Percentiles rank a stretch among this genome's conserved stretches.
Conservation (phyloP, 768 basidiomycete genomes). For the Lyophyllum shimeji region DNA sequence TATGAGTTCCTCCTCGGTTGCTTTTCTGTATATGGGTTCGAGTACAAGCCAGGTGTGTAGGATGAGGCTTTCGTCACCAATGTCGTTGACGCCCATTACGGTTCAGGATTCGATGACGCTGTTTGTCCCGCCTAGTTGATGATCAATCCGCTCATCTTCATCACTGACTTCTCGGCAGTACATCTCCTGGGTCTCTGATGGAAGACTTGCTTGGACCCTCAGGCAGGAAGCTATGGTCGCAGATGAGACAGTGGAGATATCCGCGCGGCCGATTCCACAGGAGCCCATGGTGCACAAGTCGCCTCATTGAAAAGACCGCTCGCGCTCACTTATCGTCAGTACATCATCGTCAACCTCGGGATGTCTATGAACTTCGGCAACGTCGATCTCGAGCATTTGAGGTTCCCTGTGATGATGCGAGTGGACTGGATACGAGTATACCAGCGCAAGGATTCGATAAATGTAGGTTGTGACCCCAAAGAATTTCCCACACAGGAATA, state of each 20-base stretch:
- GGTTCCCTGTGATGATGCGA: conserved; percentile 72
- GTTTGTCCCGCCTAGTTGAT: conserved; percentile 37
- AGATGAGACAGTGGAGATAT: conserved; percentile 55
- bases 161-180: conserved; percentile 42
- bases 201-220: conserved; percentile 67
- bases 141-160: neutral
- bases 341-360: conserved; percentile 83
- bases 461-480: conserved; percentile 83
- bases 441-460: conserved; percentile 66
- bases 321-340: conserved; percentile 40
- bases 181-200: conserved; percentile 75
- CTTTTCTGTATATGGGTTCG: conserved; percentile 75
- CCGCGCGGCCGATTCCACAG: conserved; percentile 68
- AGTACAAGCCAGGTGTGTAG: conserved; percentile 65
- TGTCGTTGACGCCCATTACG: neutral
- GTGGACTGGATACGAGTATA: conserved; percentile 93
- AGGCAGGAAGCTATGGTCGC: conserved; percentile 60
- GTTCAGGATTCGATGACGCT: conserved; percentile 47
- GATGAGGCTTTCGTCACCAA: neutral
- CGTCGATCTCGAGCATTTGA: conserved; percentile 69
- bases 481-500: conserved; percentile 81
- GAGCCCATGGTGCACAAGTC: conserved; percentile 73
- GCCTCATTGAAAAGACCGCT: neutral
- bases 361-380: conserved; percentile 75
- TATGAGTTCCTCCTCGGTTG: conserved; percentile 58